A percentile compares a stretch with the other conserved stretches of the same genome.
Evolutionary conservation across 371 early-diverging fungal species (phyloP).

Genomic region (Rhizopus arrhizus): DNA sequence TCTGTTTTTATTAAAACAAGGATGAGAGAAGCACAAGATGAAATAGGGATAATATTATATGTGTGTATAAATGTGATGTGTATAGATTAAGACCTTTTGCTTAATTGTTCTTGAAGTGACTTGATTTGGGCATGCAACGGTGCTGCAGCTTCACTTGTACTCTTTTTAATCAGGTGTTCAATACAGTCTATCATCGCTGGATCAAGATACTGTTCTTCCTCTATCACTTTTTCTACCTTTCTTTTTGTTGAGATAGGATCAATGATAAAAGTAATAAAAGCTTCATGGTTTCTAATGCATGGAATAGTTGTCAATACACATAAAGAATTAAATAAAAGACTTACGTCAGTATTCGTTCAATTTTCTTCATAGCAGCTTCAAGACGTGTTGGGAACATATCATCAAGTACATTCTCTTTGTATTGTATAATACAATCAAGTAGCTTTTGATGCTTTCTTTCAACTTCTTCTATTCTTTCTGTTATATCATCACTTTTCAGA

Average conservation of each 20-base stretch:
- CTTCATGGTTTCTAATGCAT: slow-evolving; percentile 27
- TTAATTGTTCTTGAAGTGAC: slow-evolving; percentile 21
- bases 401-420: slow-evolving; percentile 24
- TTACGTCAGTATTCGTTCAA: slow-evolving; percentile 26
- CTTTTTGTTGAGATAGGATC: slow-evolving; percentile 24
- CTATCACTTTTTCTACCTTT: neutral
- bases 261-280: slow-evolving; percentile 22
- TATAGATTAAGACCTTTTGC: neutral
- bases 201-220: neutral
- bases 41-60: neutral
- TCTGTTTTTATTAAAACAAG: slow-evolving; percentile 1
- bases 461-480: slow-evolving; percentile 4
- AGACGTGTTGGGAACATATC: slow-evolving; percentile 16
- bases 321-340: neutral
- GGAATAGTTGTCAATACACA: neutral
- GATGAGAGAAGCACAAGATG: neutral
- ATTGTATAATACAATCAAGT: slow-evolving; percentile 24
- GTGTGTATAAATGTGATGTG: neutral
- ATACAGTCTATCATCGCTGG: slow-evolving; percentile 25
- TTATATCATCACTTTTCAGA: neutral
- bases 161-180: slow-evolving; percentile 12
- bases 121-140: slow-evolving; percentile 18
- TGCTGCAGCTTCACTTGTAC: slow-evolving; percentile 10
- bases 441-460: slow-evolving; percentile 23
- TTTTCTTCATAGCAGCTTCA: slow-evolving; percentile 23